Percentiles rank a stretch among this genome's conserved stretches.
phyloP scores from a whole-genome alignment of 805 yeast species.

The Candida coquimbonensis region DNA sequence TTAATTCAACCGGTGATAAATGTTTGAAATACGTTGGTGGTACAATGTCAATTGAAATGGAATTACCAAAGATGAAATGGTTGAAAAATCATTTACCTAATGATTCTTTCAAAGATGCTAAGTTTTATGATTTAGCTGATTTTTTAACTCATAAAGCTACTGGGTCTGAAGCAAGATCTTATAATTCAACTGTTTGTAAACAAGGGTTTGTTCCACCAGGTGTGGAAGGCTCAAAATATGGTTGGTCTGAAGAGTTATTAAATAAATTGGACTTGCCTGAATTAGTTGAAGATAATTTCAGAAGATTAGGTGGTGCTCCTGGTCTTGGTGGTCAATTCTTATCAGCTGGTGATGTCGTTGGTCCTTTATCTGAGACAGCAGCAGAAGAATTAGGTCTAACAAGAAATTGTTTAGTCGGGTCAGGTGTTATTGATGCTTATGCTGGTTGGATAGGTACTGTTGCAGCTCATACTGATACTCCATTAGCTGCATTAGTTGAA shows the following conservation, averaged over 20 bases:
- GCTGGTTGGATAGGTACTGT: constrained; percentile 99
- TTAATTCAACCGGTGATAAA: constrained; percentile 74
- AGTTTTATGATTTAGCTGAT: constrained; percentile 91
- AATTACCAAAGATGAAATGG: constrained; percentile 96
- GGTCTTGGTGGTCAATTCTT: constrained; percentile 64
- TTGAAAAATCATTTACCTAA: constrained; percentile 75
- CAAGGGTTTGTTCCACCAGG: constrained; percentile 93
- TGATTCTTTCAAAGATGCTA: constrained; percentile 48
- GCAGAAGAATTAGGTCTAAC: constrained; percentile 84
- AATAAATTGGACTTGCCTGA: constrained; percentile 64
- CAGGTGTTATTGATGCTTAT: constrained; percentile 96
- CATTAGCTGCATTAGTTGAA: constrained; percentile 41
- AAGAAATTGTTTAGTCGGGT: constrained; percentile 75
- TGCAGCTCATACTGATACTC: constrained; percentile 72
- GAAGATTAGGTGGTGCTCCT: constrained; percentile 78
- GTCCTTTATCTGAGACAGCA: constrained; percentile 55
- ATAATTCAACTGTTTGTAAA: constrained; percentile 88
- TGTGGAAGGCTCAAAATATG: constrained; percentile 75
- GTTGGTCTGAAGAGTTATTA: constrained; percentile 86
- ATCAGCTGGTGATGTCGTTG: constrained; percentile 88
- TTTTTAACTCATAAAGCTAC: constrained; percentile 89
- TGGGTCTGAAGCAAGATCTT: constrained; percentile 78
- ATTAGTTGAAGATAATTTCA: constrained; percentile 67
- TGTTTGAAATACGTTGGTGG: constrained; percentile 93
- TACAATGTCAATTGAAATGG: constrained; percentile 97